These are phyloP conservation scores for Wallacemonas sp. DNA, from an alignment of 208 protist genomes.

Conservation along the genomic window DNA sequence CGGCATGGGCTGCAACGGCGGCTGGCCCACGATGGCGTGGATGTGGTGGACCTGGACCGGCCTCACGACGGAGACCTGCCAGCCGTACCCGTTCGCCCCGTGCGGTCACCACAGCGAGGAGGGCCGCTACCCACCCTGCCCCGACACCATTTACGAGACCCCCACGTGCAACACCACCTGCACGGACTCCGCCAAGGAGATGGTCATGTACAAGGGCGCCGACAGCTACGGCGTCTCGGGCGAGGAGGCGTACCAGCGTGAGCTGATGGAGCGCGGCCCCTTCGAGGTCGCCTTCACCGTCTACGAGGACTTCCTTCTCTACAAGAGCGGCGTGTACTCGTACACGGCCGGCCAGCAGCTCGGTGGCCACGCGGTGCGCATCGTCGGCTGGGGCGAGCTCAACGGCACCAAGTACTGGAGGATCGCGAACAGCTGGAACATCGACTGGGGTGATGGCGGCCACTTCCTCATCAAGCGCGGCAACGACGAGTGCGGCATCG, in stretches of 20 bases:
- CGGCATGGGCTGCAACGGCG: slow-evolving; percentile 85
- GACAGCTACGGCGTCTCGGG: slow-evolving; percentile 49
- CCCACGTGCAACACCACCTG: slow-evolving; percentile 76
- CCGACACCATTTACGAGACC: slow-evolving; percentile 66
- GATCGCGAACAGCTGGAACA: slow-evolving; percentile 91
- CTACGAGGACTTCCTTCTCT: slow-evolving; percentile 90
- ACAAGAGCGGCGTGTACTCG: slow-evolving; percentile 91
- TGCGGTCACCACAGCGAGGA: slow-evolving; percentile 76
- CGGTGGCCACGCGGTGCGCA: slow-evolving; percentile 85
- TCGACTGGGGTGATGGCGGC: slow-evolving; percentile 86
- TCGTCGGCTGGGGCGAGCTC: slow-evolving; percentile 87
- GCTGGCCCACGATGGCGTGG: slow-evolving; percentile 71
- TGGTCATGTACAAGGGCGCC: slow-evolving; percentile 55
- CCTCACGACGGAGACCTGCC: slow-evolving; percentile 68
- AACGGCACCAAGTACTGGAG: slow-evolving; percentile 87
- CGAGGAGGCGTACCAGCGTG: slow-evolving; percentile 71
- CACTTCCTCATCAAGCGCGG: slow-evolving; percentile 83
- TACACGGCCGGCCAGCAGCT: slow-evolving; percentile 63
- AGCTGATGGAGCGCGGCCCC: slow-evolving; percentile 86
- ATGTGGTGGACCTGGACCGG: slow-evolving; percentile 64
- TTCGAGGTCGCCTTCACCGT: slow-evolving; percentile 90
- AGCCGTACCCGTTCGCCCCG: slow-evolving; percentile 80
- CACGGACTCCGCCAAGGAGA: slow-evolving; percentile 20
- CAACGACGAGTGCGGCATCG: slow-evolving; percentile 81
- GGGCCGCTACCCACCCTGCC: slow-evolving; percentile 61